Evolutionary conservation across 2,329 filamentous ascomycete genomes (phyloP).

Genomic region (Nemania bipapillata): DNA sequence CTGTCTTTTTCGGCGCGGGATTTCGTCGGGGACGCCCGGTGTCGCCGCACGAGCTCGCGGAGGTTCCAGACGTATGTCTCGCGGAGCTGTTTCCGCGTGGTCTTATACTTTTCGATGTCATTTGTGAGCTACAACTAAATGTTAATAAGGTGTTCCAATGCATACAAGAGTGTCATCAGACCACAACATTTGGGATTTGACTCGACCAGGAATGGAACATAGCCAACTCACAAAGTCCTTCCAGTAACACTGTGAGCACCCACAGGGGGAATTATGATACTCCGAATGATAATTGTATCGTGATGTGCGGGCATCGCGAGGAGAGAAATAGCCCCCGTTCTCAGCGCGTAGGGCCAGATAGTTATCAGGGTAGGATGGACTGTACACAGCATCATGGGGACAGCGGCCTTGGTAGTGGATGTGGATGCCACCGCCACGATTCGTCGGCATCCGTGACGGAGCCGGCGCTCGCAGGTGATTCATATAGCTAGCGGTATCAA

Average conservation of each 20-base stretch:
- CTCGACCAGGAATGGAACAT: background rate
- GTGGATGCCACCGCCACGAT: conserved; percentile 21
- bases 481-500: conserved; percentile 33
- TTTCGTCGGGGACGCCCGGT: conserved; percentile 31
- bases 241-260: conserved; percentile 45
- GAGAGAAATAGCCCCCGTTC: background rate
- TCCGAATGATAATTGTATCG: conserved; percentile 12
- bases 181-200: background rate
- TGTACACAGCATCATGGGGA: background rate
- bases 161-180: background rate
- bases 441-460: background rate
- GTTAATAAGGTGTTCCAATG: conserved; percentile 9
- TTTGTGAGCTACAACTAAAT: conserved; percentile 37
- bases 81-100: conserved; percentile 34
- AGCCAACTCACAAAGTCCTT: conserved; percentile 43
- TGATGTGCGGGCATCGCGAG: background rate
- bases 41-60: conserved; percentile 39
- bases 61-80: conserved; percentile 46
- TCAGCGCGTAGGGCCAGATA: background rate
- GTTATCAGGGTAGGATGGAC: background rate
- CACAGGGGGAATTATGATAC: conserved; percentile 34
- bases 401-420: conserved; percentile 35
- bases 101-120: conserved; percentile 43
- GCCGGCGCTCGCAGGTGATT: conserved; percentile 31
- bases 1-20: conserved; percentile 38